These are phyloP conservation scores for Odontarrhena argentea DNA, from an alignment of 345 rosid genomes.

Conservation along the genomic window DNA sequence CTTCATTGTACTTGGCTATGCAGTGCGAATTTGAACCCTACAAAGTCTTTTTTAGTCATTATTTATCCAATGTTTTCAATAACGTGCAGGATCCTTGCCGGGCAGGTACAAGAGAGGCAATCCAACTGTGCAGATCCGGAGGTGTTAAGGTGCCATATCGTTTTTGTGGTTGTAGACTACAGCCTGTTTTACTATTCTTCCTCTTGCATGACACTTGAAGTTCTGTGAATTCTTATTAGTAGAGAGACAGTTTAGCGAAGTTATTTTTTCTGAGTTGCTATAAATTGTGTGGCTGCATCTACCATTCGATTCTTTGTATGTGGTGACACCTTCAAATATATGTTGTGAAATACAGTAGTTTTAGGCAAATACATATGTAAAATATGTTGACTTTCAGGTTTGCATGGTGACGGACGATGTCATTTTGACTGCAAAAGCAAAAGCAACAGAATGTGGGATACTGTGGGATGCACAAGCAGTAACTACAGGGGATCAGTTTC, in stretches of 20 bases:
- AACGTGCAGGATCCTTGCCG: constrained; percentile 84
- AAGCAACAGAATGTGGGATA: constrained; percentile 87
- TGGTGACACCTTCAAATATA: not conserved
- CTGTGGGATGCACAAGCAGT: constrained; percentile 45
- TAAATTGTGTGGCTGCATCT: constrained; percentile 12
- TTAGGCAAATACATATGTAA: not conserved
- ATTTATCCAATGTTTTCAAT: not conserved
- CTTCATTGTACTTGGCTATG: no score
- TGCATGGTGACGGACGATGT: constrained; percentile 96
- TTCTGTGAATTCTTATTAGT: not conserved
- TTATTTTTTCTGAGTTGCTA: constrained; percentile 1
- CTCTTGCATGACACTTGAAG: not conserved
- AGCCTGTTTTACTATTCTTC: constrained; percentile 2
- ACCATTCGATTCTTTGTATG: no score
- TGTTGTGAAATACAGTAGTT: not conserved
- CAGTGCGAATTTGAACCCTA: no score
- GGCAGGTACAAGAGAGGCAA: constrained; percentile 59
- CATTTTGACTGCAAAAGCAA: constrained; percentile 80
- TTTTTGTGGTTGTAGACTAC: not conserved
- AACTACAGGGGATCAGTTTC: constrained; percentile 71
- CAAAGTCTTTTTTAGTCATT: not conserved
- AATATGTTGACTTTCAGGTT: constrained; percentile 50
- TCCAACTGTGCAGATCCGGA: constrained; percentile 56
- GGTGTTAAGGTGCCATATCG: constrained; percentile 60
- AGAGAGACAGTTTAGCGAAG: not conserved